phyloP scores from a whole-genome alignment of 352 stramenopile species.

The Globisporangium heterothallicum region DNA sequence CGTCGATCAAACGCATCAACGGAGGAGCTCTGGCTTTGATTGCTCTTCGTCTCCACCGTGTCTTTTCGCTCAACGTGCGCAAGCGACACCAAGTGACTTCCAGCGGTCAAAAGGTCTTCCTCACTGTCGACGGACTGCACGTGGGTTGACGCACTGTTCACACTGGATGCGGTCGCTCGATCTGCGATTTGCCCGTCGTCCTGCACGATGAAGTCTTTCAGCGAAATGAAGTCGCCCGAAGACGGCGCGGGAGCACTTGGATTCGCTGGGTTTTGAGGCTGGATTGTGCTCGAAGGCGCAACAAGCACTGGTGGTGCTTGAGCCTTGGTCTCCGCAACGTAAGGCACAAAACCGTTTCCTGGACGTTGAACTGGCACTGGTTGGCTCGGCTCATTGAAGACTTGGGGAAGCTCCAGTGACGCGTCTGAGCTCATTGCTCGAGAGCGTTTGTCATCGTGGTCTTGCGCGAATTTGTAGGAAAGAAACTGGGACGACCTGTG shows the following conservation, averaged over 20 bases:
- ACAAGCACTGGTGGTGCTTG: neutral
- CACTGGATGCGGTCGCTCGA: constrained; percentile 16
- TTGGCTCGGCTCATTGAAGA: constrained; percentile 1
- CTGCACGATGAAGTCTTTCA: constrained; percentile 45
- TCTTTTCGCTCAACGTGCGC: neutral
- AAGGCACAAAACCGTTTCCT: neutral
- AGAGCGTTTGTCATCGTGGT: constrained; percentile 6
- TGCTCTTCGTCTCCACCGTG: neutral
- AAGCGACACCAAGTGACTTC: constrained; percentile 7
- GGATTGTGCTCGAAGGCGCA: neutral
- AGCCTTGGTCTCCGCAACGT: constrained; percentile 5
- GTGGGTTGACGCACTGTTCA: constrained; percentile 22
- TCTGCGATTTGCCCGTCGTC: constrained; percentile 17
- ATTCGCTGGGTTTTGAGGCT: neutral
- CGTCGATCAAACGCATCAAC: neutral
- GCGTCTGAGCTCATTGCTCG: constrained; percentile 13
- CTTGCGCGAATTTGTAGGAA: constrained; percentile 8
- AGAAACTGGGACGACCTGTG: constrained; percentile 13
- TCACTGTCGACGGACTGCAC: constrained; percentile 17
- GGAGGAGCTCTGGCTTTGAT: neutral
- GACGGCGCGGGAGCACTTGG: neutral
- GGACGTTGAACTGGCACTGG: too few species aligned
- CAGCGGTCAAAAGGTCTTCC: constrained; percentile 12
- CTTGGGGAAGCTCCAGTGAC: too few species aligned
- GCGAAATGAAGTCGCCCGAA: constrained; percentile 37